These are phyloP conservation scores for Ottelia alismoides DNA, from an alignment of 106 monocot species.

Conservation along the genomic window DNA sequence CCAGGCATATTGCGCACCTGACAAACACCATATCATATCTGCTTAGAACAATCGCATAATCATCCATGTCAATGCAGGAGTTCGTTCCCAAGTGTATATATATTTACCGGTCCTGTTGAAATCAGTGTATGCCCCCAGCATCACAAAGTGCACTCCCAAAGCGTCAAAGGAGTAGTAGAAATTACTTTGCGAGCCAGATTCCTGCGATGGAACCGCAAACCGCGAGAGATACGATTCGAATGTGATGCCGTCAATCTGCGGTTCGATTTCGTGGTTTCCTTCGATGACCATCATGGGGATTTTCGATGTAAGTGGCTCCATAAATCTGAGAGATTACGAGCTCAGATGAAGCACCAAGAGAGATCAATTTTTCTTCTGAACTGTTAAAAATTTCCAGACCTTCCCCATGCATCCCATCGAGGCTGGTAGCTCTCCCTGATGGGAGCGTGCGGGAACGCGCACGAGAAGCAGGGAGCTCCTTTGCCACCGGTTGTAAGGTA, in stretches of 20 bases:
- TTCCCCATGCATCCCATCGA: constrained; percentile 97
- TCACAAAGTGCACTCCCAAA: constrained; percentile 67
- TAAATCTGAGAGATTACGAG: constrained; percentile 32
- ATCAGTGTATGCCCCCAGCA: constrained; percentile 73
- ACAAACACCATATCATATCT: too few relatives aligned
- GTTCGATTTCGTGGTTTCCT: constrained; percentile 88
- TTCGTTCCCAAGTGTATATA: too few relatives aligned
- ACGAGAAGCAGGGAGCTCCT: constrained; percentile 68
- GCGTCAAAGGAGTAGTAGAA: constrained; percentile 83
- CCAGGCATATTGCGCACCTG: constrained; percentile 77
- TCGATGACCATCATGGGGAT: constrained; percentile 96
- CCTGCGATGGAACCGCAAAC: constrained; percentile 61
- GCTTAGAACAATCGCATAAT: too few relatives aligned
- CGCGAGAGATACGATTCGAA: constrained; percentile 57
- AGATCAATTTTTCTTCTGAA: too few relatives aligned
- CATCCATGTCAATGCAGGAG: too few relatives aligned
- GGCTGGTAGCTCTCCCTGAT: constrained; percentile 82
- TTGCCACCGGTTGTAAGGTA: constrained; percentile 74
- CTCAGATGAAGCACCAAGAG: neutral
- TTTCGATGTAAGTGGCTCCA: constrained; percentile 73
- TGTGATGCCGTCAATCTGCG: constrained; percentile 44
- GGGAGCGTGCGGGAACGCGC: constrained; percentile 69
- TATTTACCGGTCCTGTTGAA: constrained; percentile 51
- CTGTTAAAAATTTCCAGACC: constrained; percentile 39
- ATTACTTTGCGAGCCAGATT: constrained; percentile 43